Evolutionary conservation across 192 early-diverging fungal genomes (phyloP), one percentile per base, ranked within the genome.

Genomic region (Pilobolus umbonatus): DNA sequence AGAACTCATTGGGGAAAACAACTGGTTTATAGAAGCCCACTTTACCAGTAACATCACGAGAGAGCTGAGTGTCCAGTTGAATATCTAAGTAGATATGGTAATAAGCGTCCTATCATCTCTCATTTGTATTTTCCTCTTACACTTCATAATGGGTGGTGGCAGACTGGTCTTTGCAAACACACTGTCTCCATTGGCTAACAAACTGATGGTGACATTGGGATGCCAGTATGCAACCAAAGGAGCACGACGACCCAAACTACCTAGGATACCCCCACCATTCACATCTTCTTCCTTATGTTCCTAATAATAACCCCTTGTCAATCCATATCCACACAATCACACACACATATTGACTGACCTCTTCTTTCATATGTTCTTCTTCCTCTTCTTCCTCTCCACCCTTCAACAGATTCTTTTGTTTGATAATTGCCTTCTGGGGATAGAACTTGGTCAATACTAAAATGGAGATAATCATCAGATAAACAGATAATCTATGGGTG

Each of bases 1-100:
- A 95, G 52, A 95, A 95, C 50, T 92, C 88, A 55, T 95, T 91
- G 15, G 76, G 74, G 51, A 75, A 85, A 35, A 92, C 72, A 26
- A 85, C 64, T 5, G 93, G 93, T 25, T 76, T 73, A 64, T 84
- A 90, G 63, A 64, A 80, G 39, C 78, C 74, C 45, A 55, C 24
- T 24, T 75, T 67, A 10, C 72, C 70, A 7, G 69, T 44, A 4
- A 46, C 39, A 60, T 75, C 74, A 9, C 38, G 36, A 14, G 43
- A 28, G n/a, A 68, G 65, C 12, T 44, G 64, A 17, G 44, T 61
- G 35, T 83, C 81, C 42, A 78, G 42, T 35, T 68, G 68, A 50
- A 76, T 58, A 32, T 70, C 69, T 75, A 59, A 19, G 14, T 51
- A 15, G 0, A 15, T 44, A 3, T 55, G 25, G 34, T 12, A n/a